Evolutionary conservation across 768 basidiomycete species (phyloP).

Genomic region (Pisolithus microcarpus): DNA sequence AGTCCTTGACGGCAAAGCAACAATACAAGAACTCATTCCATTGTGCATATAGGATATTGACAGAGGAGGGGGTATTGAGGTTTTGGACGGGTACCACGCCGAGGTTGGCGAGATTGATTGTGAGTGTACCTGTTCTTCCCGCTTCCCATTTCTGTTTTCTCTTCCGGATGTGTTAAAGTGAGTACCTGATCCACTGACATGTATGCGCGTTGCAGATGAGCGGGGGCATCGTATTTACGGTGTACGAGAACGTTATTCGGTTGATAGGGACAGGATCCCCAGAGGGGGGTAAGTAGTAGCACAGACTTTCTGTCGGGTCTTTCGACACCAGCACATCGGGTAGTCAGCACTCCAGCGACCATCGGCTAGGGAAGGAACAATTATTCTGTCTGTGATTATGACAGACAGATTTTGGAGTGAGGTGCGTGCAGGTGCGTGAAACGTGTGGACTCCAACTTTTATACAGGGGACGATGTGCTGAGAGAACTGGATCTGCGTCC

Average conservation of each 20-base stretch:
- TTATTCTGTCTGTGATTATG: no score
- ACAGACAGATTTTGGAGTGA: no score
- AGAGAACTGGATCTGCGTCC: no score
- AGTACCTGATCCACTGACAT: neutral
- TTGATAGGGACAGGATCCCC: conserved; percentile 35
- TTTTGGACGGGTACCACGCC: conserved; percentile 99
- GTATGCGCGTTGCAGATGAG: conserved; percentile 49
- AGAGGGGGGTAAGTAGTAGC: conserved; percentile 7
- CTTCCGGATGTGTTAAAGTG: neutral
- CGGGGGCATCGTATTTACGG: conserved; percentile 88
- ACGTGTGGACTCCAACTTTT: no score
- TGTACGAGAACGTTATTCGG: conserved; percentile 78
- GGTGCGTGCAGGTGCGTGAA: no score
- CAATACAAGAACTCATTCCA: conserved; percentile 94
- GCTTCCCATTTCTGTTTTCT: neutral
- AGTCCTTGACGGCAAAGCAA: conserved; percentile 72
- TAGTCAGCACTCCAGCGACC: neutral
- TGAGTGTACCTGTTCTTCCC: conserved; percentile 31
- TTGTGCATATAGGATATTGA: conserved; percentile 90
- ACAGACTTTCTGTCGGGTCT: neutral
- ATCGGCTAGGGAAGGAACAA: neutral
- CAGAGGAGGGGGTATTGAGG: conserved; percentile 83
- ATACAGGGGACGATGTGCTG: no score
- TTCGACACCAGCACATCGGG: neutral
- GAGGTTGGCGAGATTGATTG: conserved; percentile 74